Evolutionary conservation across 371 early-diverging fungal species (phyloP).

Genomic region (Lichtheimia hyalospora): DNA sequence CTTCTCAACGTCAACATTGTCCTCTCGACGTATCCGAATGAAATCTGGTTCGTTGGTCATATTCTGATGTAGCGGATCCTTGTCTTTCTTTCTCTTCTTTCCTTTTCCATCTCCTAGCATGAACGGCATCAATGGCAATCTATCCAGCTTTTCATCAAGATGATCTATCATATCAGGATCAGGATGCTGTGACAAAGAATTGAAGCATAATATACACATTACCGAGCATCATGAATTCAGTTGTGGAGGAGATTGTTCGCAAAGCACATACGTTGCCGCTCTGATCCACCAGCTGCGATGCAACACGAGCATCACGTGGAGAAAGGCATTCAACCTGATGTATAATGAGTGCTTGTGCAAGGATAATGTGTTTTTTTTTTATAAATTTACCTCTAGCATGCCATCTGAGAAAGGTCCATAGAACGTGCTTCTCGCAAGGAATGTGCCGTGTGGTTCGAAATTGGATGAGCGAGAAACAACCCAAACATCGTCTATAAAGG

Average conservation of each 20-base stretch:
- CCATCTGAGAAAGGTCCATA: slow-evolving; percentile 61
- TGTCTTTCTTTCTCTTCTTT: slow-evolving; percentile 18
- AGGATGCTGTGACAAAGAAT: no score
- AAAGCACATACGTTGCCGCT: slow-evolving; percentile 53
- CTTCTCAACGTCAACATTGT: slow-evolving; percentile 43
- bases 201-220: slow-evolving; percentile 1
- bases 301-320: slow-evolving; percentile 39
- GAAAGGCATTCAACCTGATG: slow-evolving; percentile 47
- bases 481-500: slow-evolving; percentile 66
- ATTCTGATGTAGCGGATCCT: slow-evolving; percentile 3
- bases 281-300: slow-evolving; percentile 20
- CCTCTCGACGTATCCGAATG: slow-evolving; percentile 37
- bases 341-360: background rate
- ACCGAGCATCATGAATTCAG: slow-evolving; percentile 76
- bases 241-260: slow-evolving; percentile 64
- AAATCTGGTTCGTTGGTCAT: slow-evolving; percentile 22
- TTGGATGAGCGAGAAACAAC: slow-evolving; percentile 46
- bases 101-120: slow-evolving; percentile 13
- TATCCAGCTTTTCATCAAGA: slow-evolving; percentile 41
- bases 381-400: slow-evolving; percentile 41
- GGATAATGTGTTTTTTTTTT: background rate
- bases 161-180: slow-evolving; percentile 34
- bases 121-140: slow-evolving; percentile 50
- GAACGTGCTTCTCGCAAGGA: slow-evolving; percentile 56
- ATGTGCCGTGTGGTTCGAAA: slow-evolving; percentile 53